phyloP scores from a whole-genome alignment of 2,329 filamentous ascomycete genomes.

The Pseudopyrenochaeta lycopersici region DNA sequence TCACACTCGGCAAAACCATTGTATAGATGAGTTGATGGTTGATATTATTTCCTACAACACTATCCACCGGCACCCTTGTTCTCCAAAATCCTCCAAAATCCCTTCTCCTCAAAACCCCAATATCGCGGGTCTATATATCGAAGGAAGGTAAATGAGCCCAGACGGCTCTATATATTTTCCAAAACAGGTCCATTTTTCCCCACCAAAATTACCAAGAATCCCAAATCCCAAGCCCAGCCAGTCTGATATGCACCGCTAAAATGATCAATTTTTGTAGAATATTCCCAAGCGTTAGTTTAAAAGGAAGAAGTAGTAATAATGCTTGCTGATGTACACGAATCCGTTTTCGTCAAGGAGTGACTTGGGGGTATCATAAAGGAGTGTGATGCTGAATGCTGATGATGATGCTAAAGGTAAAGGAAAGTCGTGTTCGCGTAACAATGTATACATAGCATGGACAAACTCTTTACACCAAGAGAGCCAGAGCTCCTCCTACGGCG shows the following conservation, averaged over 20 bases:
- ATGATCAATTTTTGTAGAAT: not conserved
- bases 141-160: too few species aligned
- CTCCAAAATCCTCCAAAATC: too few species aligned
- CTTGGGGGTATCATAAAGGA: not conserved
- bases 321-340: constrained; percentile 3
- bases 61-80: too few species aligned
- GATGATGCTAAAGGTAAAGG: not conserved
- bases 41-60: too few species aligned
- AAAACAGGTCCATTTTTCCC: too few species aligned
- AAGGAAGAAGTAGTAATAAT: not conserved
- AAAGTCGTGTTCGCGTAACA: constrained; percentile 7
- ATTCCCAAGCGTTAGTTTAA: not conserved
- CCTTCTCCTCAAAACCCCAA: too few species aligned
- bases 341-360: too few species aligned
- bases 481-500: constrained; percentile 45
- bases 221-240: not conserved
- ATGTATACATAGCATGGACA: not conserved
- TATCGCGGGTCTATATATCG: too few species aligned
- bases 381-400: not conserved
- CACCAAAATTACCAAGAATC: too few species aligned
- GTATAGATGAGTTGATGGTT: too few species aligned
- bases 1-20: too few species aligned
- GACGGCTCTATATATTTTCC: too few species aligned
- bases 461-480: constrained; percentile 35
- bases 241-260: not conserved